phyloP scores from a whole-genome alignment of 2,329 filamentous ascomycete species.

The Diaporthe eres region DNA sequence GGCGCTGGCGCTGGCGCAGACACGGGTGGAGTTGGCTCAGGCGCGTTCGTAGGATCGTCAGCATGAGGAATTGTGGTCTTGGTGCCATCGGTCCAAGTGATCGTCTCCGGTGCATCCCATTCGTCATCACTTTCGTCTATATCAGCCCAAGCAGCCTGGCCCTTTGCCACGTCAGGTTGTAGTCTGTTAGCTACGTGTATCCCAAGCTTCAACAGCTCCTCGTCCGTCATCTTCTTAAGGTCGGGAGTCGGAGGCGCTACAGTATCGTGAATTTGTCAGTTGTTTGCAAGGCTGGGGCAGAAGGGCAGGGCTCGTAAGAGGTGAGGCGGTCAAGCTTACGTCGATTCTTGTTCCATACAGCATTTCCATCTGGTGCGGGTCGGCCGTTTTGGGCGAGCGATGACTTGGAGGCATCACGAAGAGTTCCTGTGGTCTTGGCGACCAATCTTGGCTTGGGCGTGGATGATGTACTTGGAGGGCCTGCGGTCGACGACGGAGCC shows the following conservation, averaged over 20 bases:
- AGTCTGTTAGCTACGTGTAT: conserved; percentile 87
- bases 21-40: conserved; percentile 48
- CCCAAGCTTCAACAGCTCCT: conserved; percentile 88
- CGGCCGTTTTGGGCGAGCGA: conserved; percentile 55
- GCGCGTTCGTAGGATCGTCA: conserved; percentile 60
- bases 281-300: neutral
- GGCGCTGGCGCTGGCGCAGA: conserved; percentile 43
- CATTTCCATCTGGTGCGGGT: conserved; percentile 77
- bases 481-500: conserved; percentile 57
- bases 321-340: conserved; percentile 65
- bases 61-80: conserved; percentile 80
- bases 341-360: conserved; percentile 91
- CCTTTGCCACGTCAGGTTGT: conserved; percentile 79
- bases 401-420: conserved; percentile 66
- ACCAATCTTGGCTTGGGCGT: conserved; percentile 79
- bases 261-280: conserved; percentile 42
- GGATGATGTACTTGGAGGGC: conserved; percentile 61
- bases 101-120: conserved; percentile 87
- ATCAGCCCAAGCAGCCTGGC: conserved; percentile 84
- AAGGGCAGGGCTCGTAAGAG: neutral
- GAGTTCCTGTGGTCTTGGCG: conserved; percentile 76
- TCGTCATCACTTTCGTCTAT: conserved; percentile 87
- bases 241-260: conserved; percentile 75
- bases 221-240: conserved; percentile 86
- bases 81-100: conserved; percentile 90